These are phyloP conservation scores for Xenoacremonium recifei DNA, from an alignment of 2,329 filamentous ascomycete genomes.

Conservation along the genomic window DNA sequence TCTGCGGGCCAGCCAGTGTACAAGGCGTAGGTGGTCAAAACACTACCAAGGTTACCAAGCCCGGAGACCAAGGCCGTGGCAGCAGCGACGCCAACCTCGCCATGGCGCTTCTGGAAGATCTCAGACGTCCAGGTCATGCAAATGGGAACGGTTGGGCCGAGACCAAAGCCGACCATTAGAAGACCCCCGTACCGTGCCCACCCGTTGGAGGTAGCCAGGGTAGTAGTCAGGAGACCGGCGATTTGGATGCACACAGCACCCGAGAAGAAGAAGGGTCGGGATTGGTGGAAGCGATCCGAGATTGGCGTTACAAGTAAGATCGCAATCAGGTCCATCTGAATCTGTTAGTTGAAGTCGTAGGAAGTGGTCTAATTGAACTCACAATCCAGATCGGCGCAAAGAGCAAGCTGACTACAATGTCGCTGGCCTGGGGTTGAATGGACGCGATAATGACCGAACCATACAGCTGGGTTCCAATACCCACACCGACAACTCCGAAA, in stretches of 20 bases:
- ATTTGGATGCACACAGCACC: slow-evolving; percentile 77
- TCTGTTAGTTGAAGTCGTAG: neutral
- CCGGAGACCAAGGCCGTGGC: slow-evolving; percentile 84
- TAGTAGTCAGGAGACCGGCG: slow-evolving; percentile 73
- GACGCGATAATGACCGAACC: slow-evolving; percentile 81
- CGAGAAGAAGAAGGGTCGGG: slow-evolving; percentile 80
- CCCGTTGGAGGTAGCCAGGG: slow-evolving; percentile 66
- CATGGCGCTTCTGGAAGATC: slow-evolving; percentile 85
- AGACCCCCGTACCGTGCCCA: slow-evolving; percentile 88
- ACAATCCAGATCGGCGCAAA: slow-evolving; percentile 93
- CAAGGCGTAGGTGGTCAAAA: slow-evolving; percentile 84
- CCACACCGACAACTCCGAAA: slow-evolving; percentile 90
- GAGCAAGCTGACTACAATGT: slow-evolving; percentile 74
- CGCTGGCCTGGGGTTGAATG: slow-evolving; percentile 71
- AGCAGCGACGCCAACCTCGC: slow-evolving; percentile 86
- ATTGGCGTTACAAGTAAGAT: slow-evolving; percentile 84
- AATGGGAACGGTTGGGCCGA: slow-evolving; percentile 87
- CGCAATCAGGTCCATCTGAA: slow-evolving; percentile 79
- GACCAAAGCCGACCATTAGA: slow-evolving; percentile 85
- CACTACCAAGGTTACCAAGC: slow-evolving; percentile 80
- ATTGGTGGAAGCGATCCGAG: slow-evolving; percentile 80
- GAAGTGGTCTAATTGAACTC: slow-evolving; percentile 33
- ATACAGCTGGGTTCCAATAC: slow-evolving; percentile 86
- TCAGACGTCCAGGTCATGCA: slow-evolving; percentile 94
- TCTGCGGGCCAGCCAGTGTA: slow-evolving; percentile 86